Evolutionary conservation across 2,329 filamentous ascomycete species (phyloP), one percentile per base, ranked within the genome.

Genomic region (Ophiobolus disseminans): DNA sequence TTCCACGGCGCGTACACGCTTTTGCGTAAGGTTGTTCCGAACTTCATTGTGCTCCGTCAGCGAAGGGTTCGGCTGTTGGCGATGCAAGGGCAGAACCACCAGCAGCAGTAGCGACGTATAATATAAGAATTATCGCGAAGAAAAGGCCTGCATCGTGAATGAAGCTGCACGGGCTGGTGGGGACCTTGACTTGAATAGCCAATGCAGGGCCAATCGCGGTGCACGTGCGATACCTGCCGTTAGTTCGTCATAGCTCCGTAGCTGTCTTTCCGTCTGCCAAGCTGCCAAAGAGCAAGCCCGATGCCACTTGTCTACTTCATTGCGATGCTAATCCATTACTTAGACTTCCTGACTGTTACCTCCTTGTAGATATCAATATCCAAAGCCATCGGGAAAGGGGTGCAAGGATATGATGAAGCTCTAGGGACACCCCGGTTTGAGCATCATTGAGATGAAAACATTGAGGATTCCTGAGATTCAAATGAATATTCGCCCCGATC

Each of bases 1-100:
- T 88, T 89, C 93, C 93, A 99, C 69, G 91, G 91, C 62, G 83
- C 77, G 73, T 97, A 94, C 64, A 90, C 80, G 50, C 90, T 86
- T 66, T 85, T 84, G 66, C 86, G 85, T 52, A 99, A 83, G 41
- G 91, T 97, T 78, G 87, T 90, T 55, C 93, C 93, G 80, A 97
- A 99, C 66, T 91, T 89, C 94, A 99, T 97, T n/a, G 58, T 50
- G 23, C 37, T 28, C 23, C 31, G 35, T 42, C 39, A 36, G 40
- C 43, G 32, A 42, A 41, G 31, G 36, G 35, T 39, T 32, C 23
- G 25, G 25, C 25, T 14, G 17, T 11, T n/a, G 26, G 34, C 34
- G 36, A 21, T 40, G 46, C 43, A 51, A 32, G 25, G 20, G 28
- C 35, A 40, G 40, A 43, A 38, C 22, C 45, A 49, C 43, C 39